Evolutionary conservation across 129 eudicot genomes (phyloP).

Genomic region (Erigeron canadensis): DNA sequence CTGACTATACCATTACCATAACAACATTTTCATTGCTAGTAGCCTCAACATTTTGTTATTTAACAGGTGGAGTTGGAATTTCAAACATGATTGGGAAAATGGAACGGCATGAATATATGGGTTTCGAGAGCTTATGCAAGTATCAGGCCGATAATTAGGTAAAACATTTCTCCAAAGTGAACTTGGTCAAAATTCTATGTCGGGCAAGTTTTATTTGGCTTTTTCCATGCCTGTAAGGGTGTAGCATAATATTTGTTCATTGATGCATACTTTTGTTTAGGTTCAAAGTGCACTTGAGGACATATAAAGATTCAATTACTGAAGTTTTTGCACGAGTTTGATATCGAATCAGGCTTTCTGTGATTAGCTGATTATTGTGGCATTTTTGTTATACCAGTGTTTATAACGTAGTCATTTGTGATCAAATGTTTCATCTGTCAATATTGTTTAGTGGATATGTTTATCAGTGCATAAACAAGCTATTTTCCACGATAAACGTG

Average conservation of each 20-base stretch:
- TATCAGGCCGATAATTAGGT: conserved; percentile 30
- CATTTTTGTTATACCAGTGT: background rate
- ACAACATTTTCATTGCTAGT: background rate
- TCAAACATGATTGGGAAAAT: conserved; percentile 81
- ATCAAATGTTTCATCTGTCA: background rate
- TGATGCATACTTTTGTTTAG: background rate
- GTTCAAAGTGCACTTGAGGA: background rate
- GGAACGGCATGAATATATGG: conserved; percentile 78
- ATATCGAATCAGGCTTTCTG: background rate
- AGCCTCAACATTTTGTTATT: no score
- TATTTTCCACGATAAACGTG: no score
- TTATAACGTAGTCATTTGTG: background rate
- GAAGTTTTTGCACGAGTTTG: background rate
- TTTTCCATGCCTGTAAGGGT: background rate
- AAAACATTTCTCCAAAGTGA: background rate
- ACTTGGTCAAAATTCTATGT: background rate
- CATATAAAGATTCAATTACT: background rate
- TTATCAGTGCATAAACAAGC: background rate
- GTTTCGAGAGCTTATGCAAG: conserved; percentile 89
- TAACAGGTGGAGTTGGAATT: conserved; percentile 91
- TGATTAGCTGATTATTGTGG: background rate
- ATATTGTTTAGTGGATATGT: background rate
- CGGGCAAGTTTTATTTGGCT: background rate
- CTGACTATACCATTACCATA: background rate
- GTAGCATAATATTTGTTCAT: background rate